Evolutionary conservation across 768 basidiomycete genomes (phyloP).

Genomic region (Boletus patriciae): DNA sequence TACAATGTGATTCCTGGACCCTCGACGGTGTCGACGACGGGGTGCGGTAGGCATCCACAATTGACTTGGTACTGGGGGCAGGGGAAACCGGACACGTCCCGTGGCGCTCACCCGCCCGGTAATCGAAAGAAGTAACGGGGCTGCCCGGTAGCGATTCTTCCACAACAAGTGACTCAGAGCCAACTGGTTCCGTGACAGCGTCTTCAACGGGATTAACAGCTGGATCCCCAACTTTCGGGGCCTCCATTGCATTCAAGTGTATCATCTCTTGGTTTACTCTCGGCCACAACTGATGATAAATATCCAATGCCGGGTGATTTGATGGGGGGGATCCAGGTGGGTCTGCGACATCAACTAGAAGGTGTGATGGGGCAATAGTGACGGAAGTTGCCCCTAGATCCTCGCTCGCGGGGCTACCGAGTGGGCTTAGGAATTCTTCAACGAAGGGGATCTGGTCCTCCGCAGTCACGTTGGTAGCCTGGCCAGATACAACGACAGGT

Average conservation of each 20-base stretch:
- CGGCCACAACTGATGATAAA: conserved; percentile 35
- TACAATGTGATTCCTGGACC: background rate
- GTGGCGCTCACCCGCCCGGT: background rate
- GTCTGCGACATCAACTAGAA: conserved; percentile 10
- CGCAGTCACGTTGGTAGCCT: background rate
- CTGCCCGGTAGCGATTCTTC: conserved; percentile 32
- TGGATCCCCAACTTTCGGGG: background rate
- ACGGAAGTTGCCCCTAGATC: background rate
- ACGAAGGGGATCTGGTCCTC: conserved; percentile 1
- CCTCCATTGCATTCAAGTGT: conserved; percentile 28
- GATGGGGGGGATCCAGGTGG: conserved; percentile 8
- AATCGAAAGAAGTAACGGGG: conserved; percentile 18
- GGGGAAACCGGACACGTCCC: conserved; percentile 4
- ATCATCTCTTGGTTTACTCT: conserved; percentile 39
- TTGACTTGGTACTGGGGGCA: conserved; percentile 20
- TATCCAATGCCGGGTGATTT: conserved; percentile 14
- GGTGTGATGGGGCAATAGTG: conserved; percentile 2
- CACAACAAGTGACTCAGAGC: conserved; percentile 30
- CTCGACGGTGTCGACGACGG: conserved; percentile 12
- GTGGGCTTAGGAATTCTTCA: conserved; percentile 29
- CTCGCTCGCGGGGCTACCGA: conserved; percentile 18
- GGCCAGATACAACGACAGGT: background rate
- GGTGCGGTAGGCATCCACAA: conserved; percentile 32
- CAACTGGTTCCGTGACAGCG: background rate
- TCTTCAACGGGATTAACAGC: background rate